Conservation (phyloP, 495 filamentous ascomycete genomes). For the Aspergillus bridgeri region DNA sequence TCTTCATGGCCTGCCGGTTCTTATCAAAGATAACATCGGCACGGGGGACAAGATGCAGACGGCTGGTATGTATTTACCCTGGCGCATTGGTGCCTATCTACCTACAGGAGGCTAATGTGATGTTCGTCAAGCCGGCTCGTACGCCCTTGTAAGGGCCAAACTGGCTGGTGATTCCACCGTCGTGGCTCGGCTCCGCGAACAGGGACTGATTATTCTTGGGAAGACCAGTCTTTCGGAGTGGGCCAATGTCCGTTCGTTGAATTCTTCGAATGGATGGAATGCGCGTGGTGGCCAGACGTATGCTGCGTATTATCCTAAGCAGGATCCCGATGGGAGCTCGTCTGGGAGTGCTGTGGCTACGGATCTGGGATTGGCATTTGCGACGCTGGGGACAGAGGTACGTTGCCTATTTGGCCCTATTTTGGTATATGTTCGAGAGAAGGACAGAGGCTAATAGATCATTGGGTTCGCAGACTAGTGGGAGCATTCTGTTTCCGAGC, state of each 20-base stretch:
- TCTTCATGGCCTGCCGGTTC: slow-evolving; percentile 64
- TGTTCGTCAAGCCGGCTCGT: slow-evolving; percentile 50
- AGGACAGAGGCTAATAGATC: slow-evolving; percentile 24
- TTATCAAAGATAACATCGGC: slow-evolving; percentile 68
- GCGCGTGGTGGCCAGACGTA: slow-evolving; percentile 50
- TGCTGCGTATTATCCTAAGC: slow-evolving; percentile 46
- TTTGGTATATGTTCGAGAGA: not conserved
- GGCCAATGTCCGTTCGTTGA: slow-evolving; percentile 49
- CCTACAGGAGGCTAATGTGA: slow-evolving; percentile 10
- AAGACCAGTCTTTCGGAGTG: slow-evolving; percentile 55
- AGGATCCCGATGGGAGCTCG: slow-evolving; percentile 54
- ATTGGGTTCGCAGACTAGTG: slow-evolving; percentile 38
- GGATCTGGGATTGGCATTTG: slow-evolving; percentile 47
- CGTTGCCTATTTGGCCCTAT: slow-evolving; percentile 3
- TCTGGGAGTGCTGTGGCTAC: slow-evolving; percentile 50
- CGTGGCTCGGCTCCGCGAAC: slow-evolving; percentile 44
- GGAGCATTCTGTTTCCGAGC: slow-evolving; percentile 49
- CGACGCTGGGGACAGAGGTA: slow-evolving; percentile 49
- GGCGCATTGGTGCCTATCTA: slow-evolving; percentile 11
- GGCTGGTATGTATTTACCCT: slow-evolving; percentile 29
- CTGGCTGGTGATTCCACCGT: slow-evolving; percentile 45
- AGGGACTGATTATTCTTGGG: slow-evolving; percentile 52
- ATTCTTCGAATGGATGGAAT: slow-evolving; percentile 53
- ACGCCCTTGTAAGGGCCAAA: slow-evolving; percentile 49
- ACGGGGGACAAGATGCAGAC: slow-evolving; percentile 64